Percentiles rank a stretch among this genome's conserved stretches.
These are phyloP conservation scores for Wickerhamomyces xylosicus DNA, from an alignment of 805 yeast species.

Conservation along the genomic window DNA sequence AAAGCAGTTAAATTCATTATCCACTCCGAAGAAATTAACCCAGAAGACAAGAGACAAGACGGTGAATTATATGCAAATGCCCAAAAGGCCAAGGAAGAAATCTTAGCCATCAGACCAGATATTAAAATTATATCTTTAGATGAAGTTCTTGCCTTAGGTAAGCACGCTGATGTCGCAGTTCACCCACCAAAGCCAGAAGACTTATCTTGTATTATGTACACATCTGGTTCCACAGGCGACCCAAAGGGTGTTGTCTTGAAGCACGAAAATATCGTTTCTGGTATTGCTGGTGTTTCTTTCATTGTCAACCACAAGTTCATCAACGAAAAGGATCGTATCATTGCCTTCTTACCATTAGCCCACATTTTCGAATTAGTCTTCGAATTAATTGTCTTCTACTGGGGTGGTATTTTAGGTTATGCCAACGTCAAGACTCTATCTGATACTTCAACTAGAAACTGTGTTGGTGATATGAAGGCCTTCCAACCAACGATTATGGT, in stretches of 20 bases:
- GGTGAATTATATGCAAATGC: constrained; percentile 55
- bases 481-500: constrained; percentile 92
- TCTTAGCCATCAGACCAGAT: constrained; percentile 66
- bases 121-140: constrained; percentile 53
- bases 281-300: constrained; percentile 72
- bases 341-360: constrained; percentile 90
- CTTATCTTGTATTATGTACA: constrained; percentile 57
- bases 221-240: constrained; percentile 70
- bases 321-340: constrained; percentile 52
- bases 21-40: constrained; percentile 52
- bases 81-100: constrained; percentile 43
- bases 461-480: constrained; percentile 78
- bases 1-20: constrained; percentile 55
- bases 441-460: constrained; percentile 71
- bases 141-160: constrained; percentile 60
- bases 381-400: constrained; percentile 67
- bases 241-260: constrained; percentile 70
- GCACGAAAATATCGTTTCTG: constrained; percentile 66
- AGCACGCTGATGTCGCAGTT: constrained; percentile 28
- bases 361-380: constrained; percentile 91
- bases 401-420: constrained; percentile 90
- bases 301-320: constrained; percentile 45
- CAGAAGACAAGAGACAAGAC: constrained; percentile 49
- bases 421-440: constrained; percentile 88
- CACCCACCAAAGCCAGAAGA: constrained; percentile 38